These are phyloP conservation scores for Carpinus fangiana DNA, from an alignment of 306 rosid species.

Conservation along the genomic window DNA sequence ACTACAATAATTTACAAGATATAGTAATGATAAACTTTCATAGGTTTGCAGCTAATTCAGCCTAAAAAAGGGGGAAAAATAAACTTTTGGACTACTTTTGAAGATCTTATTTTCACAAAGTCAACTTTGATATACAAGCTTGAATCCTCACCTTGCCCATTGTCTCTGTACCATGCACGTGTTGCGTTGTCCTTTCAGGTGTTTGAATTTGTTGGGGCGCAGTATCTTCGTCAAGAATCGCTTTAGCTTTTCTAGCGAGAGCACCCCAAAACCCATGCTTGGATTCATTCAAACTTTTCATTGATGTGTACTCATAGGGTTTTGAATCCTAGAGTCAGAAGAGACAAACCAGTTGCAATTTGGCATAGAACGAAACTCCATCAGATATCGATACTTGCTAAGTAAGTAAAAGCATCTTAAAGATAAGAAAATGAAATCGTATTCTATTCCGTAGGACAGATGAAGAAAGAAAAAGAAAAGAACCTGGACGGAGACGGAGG, in stretches of 20 bases:
- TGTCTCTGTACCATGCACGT: slow-evolving; percentile 42
- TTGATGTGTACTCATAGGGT: slow-evolving; percentile 70
- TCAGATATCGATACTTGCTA: background rate
- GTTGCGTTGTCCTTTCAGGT: slow-evolving; percentile 43
- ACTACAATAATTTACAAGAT: background rate
- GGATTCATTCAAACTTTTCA: slow-evolving; percentile 70
- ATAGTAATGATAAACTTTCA: background rate
- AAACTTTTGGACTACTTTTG: background rate
- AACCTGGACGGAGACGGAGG: slow-evolving; percentile 8
- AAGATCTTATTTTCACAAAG: background rate
- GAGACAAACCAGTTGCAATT: slow-evolving; percentile 1
- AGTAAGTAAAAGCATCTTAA: background rate
- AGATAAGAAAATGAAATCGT: background rate
- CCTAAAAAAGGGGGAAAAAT: background rate
- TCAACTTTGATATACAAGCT: slow-evolving; percentile 15
- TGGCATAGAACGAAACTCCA: slow-evolving; percentile 4
- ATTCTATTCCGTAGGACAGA: background rate
- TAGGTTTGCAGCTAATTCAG: background rate
- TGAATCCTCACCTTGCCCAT: slow-evolving; percentile 64
- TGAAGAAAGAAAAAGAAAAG: background rate
- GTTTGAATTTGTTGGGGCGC: slow-evolving; percentile 42
- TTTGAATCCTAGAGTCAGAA: slow-evolving; percentile 50
- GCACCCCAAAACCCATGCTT: slow-evolving; percentile 92
- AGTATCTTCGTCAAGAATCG: slow-evolving; percentile 76
- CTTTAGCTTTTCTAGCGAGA: slow-evolving; percentile 88